These are phyloP conservation scores for Candida maesae DNA, from an alignment of 805 yeast species.

Conservation along the genomic window DNA sequence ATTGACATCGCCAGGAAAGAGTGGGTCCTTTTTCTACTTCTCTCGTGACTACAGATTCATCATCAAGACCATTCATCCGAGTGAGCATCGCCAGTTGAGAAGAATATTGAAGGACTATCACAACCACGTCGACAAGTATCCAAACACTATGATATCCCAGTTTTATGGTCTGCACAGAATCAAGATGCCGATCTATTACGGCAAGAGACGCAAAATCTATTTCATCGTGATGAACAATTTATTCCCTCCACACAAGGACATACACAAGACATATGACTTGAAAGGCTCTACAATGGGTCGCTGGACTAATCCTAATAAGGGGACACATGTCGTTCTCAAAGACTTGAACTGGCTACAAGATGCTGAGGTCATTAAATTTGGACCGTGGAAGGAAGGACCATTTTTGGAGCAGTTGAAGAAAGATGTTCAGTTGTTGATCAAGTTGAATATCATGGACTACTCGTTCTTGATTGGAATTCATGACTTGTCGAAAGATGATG, in stretches of 20 bases:
- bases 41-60: slow-evolving; percentile 91
- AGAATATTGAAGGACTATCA: slow-evolving; percentile 72
- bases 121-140: slow-evolving; percentile 74
- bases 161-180: slow-evolving; percentile 94
- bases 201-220: slow-evolving; percentile 68
- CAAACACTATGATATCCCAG: slow-evolving; percentile 88
- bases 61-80: slow-evolving; percentile 91
- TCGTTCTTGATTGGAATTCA: slow-evolving; percentile 86
- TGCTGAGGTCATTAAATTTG: slow-evolving; percentile 62
- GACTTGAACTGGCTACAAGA: slow-evolving; percentile 85
- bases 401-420: slow-evolving; percentile 67
- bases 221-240: slow-evolving; percentile 95
- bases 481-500: slow-evolving; percentile 60
- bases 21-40: slow-evolving; percentile 94
- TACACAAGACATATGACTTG: slow-evolving; percentile 82
- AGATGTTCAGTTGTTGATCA: slow-evolving; percentile 71
- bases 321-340: slow-evolving; percentile 56
- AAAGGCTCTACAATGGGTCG: slow-evolving; percentile 93
- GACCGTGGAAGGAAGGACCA: slow-evolving; percentile 58
- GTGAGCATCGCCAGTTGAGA: slow-evolving; percentile 85
- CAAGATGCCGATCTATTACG: slow-evolving; percentile 65
- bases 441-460: slow-evolving; percentile 91
- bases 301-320: slow-evolving; percentile 39
- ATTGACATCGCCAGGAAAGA: slow-evolving; percentile 92
- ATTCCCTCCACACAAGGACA: slow-evolving; percentile 89